Conservation (phyloP, 140 eudicot species). For the Bidens hawaiensis region DNA sequence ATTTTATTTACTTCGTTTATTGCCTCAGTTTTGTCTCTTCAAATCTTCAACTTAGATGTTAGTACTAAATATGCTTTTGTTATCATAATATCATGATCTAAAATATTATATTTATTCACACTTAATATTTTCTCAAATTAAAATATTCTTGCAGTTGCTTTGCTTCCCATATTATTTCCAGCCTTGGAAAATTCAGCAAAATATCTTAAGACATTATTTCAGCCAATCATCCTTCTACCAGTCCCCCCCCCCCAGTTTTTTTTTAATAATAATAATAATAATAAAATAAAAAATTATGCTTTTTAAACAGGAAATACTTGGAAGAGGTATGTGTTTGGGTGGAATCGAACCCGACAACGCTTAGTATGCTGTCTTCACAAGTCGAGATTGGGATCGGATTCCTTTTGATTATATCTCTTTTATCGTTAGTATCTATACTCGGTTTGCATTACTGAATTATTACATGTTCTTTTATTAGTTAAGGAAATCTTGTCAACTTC, state of each 20-base stretch:
- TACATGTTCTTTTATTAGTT: slow-evolving; percentile 4
- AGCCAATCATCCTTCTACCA: slow-evolving; percentile 64
- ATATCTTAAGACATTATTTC: slow-evolving; percentile 66
- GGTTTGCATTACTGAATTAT: background rate
- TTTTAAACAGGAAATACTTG: slow-evolving; percentile 57
- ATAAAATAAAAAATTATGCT: background rate
- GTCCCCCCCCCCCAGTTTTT: slow-evolving; percentile 30
- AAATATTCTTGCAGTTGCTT: slow-evolving; percentile 54
- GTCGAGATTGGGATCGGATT: slow-evolving; percentile 87
- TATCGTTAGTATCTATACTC: slow-evolving; percentile 57
- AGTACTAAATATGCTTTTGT: slow-evolving; percentile 18
- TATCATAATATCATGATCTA: slow-evolving; percentile 1
- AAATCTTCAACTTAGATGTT: slow-evolving; percentile 69
- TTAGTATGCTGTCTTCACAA: slow-evolving; percentile 65
- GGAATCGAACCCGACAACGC: slow-evolving; percentile 72
- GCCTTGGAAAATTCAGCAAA: slow-evolving; percentile 62
- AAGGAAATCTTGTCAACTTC: background rate
- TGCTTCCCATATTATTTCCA: slow-evolving; percentile 70
- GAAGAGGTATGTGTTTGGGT: slow-evolving; percentile 79
- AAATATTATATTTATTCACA: background rate
- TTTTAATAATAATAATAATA: too few species aligned
- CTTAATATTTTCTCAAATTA: background rate
- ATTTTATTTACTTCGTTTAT: slow-evolving; percentile 68
- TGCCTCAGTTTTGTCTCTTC: slow-evolving; percentile 72
- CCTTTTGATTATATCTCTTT: slow-evolving; percentile 58